Evolutionary conservation across 192 early-diverging fungal species (phyloP).

Genomic region (Coemansia sp.): DNA sequence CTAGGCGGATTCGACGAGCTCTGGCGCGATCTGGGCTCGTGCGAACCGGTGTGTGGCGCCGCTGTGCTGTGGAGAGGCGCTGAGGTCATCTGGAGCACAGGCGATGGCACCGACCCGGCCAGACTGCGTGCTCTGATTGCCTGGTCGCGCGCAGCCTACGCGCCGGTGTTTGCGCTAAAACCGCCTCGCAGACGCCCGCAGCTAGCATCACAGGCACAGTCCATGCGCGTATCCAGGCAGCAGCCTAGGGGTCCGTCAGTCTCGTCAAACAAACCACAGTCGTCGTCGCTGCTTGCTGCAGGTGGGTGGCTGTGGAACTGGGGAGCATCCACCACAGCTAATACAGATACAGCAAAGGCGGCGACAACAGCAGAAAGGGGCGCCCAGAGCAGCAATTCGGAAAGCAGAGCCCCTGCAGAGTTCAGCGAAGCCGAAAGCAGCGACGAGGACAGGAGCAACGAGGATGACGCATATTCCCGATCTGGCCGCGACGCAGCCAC

Average conservation of each 20-base stretch:
- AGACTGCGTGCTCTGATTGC: slow-evolving; percentile 27
- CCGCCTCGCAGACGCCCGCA: too few species aligned
- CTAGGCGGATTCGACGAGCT: slow-evolving; percentile 44
- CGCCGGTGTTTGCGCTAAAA: slow-evolving; percentile 29
- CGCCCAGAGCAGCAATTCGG: background rate
- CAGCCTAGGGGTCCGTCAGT: background rate
- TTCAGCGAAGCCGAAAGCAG: background rate
- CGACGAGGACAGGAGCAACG: background rate
- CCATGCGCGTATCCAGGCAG: background rate
- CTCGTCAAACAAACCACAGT: background rate
- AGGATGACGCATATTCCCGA: background rate
- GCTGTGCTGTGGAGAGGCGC: slow-evolving; percentile 33
- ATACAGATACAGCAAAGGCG: background rate
- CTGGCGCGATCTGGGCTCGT: slow-evolving; percentile 25
- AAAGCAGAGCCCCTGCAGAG: background rate
- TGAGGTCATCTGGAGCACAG: slow-evolving; percentile 33
- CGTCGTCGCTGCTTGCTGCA: background rate
- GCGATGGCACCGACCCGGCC: background rate
- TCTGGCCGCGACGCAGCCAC: background rate
- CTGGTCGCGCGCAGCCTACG: slow-evolving; percentile 38
- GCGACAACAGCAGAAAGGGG: slow-evolving; percentile 1
- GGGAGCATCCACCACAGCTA: slow-evolving; percentile 1
- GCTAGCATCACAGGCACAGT: background rate
- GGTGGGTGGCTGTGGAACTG: slow-evolving; percentile 36
- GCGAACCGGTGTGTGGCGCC: slow-evolving; percentile 9